A percentile compares a stretch with the other conserved stretches of the same genome.
phyloP scores from a whole-genome alignment of 176 grass and related monocot genomes.

The Triticum monococcum region DNA sequence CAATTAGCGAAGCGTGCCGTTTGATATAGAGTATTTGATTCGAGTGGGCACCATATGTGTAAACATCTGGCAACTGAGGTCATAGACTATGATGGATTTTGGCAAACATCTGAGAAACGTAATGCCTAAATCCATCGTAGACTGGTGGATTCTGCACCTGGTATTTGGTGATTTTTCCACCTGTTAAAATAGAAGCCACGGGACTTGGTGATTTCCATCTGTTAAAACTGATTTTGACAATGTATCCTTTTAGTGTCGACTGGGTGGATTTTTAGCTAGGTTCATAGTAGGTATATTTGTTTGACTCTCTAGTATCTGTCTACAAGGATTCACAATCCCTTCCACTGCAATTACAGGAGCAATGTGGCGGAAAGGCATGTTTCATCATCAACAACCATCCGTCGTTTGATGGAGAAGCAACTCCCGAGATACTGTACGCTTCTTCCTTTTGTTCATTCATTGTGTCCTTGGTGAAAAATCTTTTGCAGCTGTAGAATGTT shows the following conservation, averaged over 20 bases:
- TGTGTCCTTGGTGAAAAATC: not conserved
- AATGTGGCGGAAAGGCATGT: constrained; percentile 60
- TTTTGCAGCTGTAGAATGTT: not conserved
- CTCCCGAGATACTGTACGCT: constrained; percentile 55
- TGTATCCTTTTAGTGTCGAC: not conserved
- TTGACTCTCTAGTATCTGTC: not conserved
- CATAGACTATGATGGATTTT: not conserved
- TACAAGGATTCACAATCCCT: not conserved
- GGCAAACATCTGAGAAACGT: not conserved
- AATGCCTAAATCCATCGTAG: not conserved
- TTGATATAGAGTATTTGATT: not conserved
- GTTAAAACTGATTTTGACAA: not conserved
- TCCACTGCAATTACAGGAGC: constrained; percentile 32
- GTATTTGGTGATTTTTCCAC: not conserved
- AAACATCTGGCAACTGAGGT: not conserved
- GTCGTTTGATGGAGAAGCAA: constrained; percentile 36
- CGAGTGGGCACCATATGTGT: not conserved
- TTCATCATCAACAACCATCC: constrained; percentile 62
- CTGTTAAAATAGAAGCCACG: not conserved
- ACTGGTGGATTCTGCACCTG: not conserved
- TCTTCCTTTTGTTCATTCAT: not conserved
- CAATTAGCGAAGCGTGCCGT: not conserved
- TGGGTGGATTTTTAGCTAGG: not conserved
- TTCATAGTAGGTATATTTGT: not conserved
- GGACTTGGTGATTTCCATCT: no score